Base-by-base conservation (phyloP, 2,329 filamentous ascomycete species). In the Dactylella cylindrospora region DNA sequence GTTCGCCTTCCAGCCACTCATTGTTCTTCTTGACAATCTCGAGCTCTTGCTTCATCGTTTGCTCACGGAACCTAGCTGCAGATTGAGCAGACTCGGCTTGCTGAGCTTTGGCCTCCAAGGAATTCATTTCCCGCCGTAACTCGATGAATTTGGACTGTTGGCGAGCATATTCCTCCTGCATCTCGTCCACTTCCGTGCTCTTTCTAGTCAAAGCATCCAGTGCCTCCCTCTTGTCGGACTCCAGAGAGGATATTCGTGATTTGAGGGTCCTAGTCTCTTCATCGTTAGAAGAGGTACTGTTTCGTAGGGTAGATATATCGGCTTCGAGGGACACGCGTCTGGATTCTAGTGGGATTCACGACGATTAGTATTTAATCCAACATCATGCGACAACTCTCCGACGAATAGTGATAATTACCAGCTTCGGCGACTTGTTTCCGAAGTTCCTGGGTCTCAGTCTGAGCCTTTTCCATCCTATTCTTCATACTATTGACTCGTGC, bases 191-290 rank as follows among this genome's bases (percentile, higher is more conserved):
- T 29, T 90, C 87, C 7, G 83, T 83, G 50, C 87, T 88, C 74
- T 96, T 96, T 13, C 88, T 85, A 70, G 97, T 91, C 64, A 97
- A 84, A 26, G 96, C 83, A 33, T 87, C 84, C 3, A 97, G 76
- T 10, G 90, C 91, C 66, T 96, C 91, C 64, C 93, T 85, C 71
- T 95, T 97, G 5, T 91, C 93, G 0, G 88, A 84, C 73, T 98
- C 90, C 2, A 98, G 82, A 0, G 88, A 87, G 41, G 85, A 78
- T 69, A 98, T 89, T 68, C 91, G 90, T 59, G 87, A 83, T 69
- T 87, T 85, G 10, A 98, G 79, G 2, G 83, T 82, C 68, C 87
- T 84, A 57, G 88, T 80, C 69, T 90, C 86, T 23, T 85, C 84
- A 59, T 85, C 82, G 2, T 88, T 86, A 61, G 84, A 84, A 1